Evolutionary conservation across 495 filamentous ascomycete species (phyloP), one percentile per base, ranked within the genome.

Genomic region (Trichoderma asperelloides): DNA sequence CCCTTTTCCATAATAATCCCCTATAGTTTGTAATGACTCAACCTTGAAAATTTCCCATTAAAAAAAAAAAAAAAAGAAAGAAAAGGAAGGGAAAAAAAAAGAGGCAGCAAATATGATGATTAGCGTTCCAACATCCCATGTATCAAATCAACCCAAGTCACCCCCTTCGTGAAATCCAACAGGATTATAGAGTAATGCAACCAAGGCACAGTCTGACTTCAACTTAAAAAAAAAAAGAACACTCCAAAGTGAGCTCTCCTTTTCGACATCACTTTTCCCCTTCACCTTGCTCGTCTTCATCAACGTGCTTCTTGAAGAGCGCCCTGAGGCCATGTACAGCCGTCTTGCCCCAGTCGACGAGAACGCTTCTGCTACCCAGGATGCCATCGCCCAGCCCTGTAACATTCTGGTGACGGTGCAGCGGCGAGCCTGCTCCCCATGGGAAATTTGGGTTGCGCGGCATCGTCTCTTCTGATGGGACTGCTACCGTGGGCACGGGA

Each of bases 381-480:
- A 60, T 18, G 4, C 62, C 62, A 5, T 64, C 33, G 1, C 62
- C 40, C 7, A 64, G 30, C 2, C 40, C 62, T 33, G 33, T 43
- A 18, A 43, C 62, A 33, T 64, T 43, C 33, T 64, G 62, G 62
- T 64, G 62, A 13, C 62, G 33, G 21, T 64, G 62, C 33, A 64
- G n/a, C 33, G 62, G 62, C 18, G 33, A 39, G 33, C 11, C 30
- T 0, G 33, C 62, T n/a, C 62, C 62, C 62, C 62, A 64, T 0
- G 62, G 62, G 23, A 12, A 39, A 9, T 41, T 64, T 27, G 71
- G 70, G 23, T 71, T 64, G 43, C 30, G 33, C 1, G 63, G 63
- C 21, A 70, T 63, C 21, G 55, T 67, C 33, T 65, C 64, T 9
- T 64, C 25, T 25, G 33, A 37, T 37, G 68, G 71, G 8, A 66